A percentile compares a stretch with the other conserved stretches of the same genome.
Evolutionary conservation across 148 eudicot genomes (phyloP).

Genomic region (Persicaria maculosa): DNA sequence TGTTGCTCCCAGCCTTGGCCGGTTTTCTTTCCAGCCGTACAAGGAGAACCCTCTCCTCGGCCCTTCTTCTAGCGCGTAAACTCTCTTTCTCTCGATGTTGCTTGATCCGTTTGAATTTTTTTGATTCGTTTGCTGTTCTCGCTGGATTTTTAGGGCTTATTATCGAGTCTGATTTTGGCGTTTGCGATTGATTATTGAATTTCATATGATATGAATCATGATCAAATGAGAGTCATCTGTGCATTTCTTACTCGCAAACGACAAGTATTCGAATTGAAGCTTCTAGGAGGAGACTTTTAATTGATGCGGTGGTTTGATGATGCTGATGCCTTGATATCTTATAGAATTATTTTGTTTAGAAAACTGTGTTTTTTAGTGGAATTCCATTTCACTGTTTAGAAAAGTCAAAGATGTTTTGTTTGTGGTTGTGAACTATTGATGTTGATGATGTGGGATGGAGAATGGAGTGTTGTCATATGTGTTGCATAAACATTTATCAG

Average conservation of each 20-base stretch:
- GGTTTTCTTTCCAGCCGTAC: constrained; percentile 80
- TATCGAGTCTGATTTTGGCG: neutral
- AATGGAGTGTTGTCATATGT: neutral
- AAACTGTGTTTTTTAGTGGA: neutral
- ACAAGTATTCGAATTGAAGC: neutral
- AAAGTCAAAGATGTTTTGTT: constrained; percentile 4
- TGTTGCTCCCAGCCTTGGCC: constrained; percentile 40
- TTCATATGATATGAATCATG: neutral
- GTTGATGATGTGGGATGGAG: neutral
- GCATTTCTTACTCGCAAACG: neutral
- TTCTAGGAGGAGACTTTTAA: neutral
- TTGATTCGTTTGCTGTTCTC: neutral
- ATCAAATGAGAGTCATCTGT: neutral
- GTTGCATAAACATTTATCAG: neutral
- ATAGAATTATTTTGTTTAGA: neutral
- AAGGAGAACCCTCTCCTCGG: constrained; percentile 86
- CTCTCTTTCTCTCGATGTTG: constrained; percentile 5
- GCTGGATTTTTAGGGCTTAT: neutral
- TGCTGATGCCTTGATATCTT: neutral
- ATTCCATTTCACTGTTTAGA: neutral
- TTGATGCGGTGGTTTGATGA: neutral
- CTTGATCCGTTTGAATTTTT: neutral
- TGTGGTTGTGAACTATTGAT: neutral
- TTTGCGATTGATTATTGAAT: neutral
- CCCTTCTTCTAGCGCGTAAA: constrained; percentile 80